Percentiles rank a stretch among this genome's conserved stretches.
Conservation (phyloP, 139 green algal genomes). For the Chlamydomonas sphaeroides region DNA sequence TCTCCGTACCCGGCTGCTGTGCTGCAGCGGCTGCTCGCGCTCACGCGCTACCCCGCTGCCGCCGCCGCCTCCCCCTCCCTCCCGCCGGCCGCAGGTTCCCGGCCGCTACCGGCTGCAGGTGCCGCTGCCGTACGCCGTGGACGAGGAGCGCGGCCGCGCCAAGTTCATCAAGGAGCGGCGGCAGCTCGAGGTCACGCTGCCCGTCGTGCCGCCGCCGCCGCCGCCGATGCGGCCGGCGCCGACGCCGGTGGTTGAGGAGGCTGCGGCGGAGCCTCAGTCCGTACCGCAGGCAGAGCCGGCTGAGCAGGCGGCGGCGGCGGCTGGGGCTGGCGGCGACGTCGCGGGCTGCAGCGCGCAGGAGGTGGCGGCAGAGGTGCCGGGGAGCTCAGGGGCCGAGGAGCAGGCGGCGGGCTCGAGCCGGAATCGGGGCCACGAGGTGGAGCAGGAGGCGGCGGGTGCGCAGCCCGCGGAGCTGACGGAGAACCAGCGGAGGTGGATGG, state of each 20-base stretch:
- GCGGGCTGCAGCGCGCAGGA: too few species aligned
- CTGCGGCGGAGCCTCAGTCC: neutral
- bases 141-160: slow-evolving; percentile 58
- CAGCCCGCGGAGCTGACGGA: slow-evolving; percentile 22
- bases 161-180: slow-evolving; percentile 70
- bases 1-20: too few species aligned
- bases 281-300: too few species aligned
- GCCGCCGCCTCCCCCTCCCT: too few species aligned
- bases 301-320: too few species aligned
- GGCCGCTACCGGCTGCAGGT: slow-evolving; percentile 60
- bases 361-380: too few species aligned
- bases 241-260: neutral
- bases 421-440: neutral
- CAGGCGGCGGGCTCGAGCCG: neutral
- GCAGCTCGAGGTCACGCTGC: slow-evolving; percentile 64
- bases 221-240: slow-evolving; percentile 2
- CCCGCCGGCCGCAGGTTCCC: slow-evolving; percentile 14
- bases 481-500: slow-evolving; percentile 50
- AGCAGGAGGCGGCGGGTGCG: neutral
- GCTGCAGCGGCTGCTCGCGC: too few species aligned
- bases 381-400: too few species aligned
- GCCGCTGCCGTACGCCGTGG: slow-evolving; percentile 59
- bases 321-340: neutral
- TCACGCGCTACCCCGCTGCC: too few species aligned
- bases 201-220: slow-evolving; percentile 49